Conservation (phyloP, 2,329 filamentous ascomycete genomes). For the Akanthomyces muscarius region DNA sequence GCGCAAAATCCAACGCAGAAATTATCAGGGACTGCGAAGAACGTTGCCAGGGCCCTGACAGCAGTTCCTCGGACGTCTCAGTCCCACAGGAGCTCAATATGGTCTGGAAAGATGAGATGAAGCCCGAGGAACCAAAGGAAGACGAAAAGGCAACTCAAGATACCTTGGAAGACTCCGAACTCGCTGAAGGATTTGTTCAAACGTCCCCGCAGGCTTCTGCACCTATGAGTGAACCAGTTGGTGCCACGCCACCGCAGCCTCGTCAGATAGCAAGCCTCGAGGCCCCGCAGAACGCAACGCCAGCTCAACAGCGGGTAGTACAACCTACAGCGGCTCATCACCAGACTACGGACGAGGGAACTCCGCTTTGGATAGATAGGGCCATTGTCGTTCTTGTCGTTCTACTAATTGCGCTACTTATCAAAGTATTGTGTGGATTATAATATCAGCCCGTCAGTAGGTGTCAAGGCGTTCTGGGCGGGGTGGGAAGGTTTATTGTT, state of each 20-base stretch:
- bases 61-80: slow-evolving; percentile 40
- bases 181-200: slow-evolving; percentile 56
- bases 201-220: slow-evolving; percentile 35
- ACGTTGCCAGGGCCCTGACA: slow-evolving; percentile 34
- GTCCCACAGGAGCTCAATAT: slow-evolving; percentile 57
- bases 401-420: slow-evolving; percentile 65
- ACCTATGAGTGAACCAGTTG: background rate
- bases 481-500: background rate
- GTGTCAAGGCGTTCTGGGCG: background rate
- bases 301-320: slow-evolving; percentile 17
- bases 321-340: slow-evolving; percentile 14
- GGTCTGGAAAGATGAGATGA: slow-evolving; percentile 70
- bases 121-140: slow-evolving; percentile 27
- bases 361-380: slow-evolving; percentile 75
- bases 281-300: slow-evolving; percentile 20
- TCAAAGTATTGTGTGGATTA: slow-evolving; percentile 46
- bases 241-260: background rate
- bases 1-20: slow-evolving; percentile 66
- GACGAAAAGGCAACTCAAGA: slow-evolving; percentile 34
- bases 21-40: slow-evolving; percentile 70
- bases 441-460: slow-evolving; percentile 2
- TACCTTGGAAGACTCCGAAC: slow-evolving; percentile 34
- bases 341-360: slow-evolving; percentile 38
- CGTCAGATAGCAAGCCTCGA: background rate
- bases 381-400: slow-evolving; percentile 71